Evolutionary conservation across 2,329 filamentous ascomycete genomes (phyloP), one percentile per base, ranked within the genome.

Genomic region (Pestalotiopsis sp.): DNA sequence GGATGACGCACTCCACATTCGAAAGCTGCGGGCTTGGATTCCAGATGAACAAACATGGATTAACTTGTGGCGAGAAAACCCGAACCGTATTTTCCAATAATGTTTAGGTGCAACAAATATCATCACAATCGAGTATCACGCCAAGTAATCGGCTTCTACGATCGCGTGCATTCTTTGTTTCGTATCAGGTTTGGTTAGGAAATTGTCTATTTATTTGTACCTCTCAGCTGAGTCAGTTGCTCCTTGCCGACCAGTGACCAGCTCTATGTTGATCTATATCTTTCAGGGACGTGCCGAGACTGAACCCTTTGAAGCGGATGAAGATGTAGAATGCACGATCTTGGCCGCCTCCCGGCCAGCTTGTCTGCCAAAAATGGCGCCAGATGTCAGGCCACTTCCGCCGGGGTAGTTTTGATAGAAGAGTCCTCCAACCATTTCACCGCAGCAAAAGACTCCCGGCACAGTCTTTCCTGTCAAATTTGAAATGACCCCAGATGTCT

Each of bases 341-440:
- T 66, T 56, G 3, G 79, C 79, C 13, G 80, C 80, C 6, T 74
- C 75, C 44, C 66, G 73, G 0, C 83, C 82, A 38, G 82, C 82
- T 63, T 76, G 77, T 17, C 81, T 75, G 0, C 83, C 82, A 76
- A 84, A 83, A 0, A 90, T 86, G 0, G 86, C 81, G 0, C 88
- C 88, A 22, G 87, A 84, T 0, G 87, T 90, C 75, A 91, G 76
- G 0, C 88, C 88, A 72, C 85, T 88, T 0, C 89, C 88, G 4
- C 88, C 88, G 0, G 88, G 88, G 71, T 90, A 91, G 70, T 91
- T 91, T 13, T 82, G 81, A 73, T 87, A 88, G 71, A 91, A 91
- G 22, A 91, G 73, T 0, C 88, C 88, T 1, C 89, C 90, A 1
- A 92, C 73, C 86, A 92, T 90, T 76, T 92, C 89, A 0, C 90